Evolutionary conservation across 352 stramenopile genomes (phyloP), one percentile per base, ranked within the genome.

Genomic region (Phytopythium delawarense): DNA sequence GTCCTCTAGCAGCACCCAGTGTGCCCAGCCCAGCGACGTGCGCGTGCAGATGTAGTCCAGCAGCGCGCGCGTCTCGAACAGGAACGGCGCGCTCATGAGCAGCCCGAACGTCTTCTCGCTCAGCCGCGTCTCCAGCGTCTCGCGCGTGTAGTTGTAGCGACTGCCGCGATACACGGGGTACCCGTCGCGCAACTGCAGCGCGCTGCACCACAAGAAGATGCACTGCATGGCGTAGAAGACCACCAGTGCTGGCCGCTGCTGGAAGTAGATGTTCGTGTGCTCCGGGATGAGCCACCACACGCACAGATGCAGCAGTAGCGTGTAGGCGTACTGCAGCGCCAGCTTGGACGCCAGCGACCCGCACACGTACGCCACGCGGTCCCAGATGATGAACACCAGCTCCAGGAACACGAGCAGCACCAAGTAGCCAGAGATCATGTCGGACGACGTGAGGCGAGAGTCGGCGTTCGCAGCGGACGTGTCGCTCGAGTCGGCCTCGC

Each of bases 11-110:
- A 92, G 62, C 5, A 96, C 67, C 87, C 87, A 96, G 62, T 94
- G 84, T 18, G 78, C 59, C 81, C 83, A 89, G 44, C 78, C 87
- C 28, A 96, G 63, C 32, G 87, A 92, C 5, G 87, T 96, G 50
- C 84, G 94, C 1, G 84, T 94, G 68, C 87, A 96, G 42, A 94
- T 75, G 59, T 94, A 96, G 59, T 96, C 87, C 4, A 96, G 71
- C 34, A 96, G 61, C 11, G 87, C 82, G 4, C 87, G 87, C 81
- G 94, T 92, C 46, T 96, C 87, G 61, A 96, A 96, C n/a, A 94
- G 63, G 59, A 96, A 96, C 35, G 87, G 87, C 1, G 79, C 84
- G 37, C 83, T 55, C 83, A 92, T 91, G 60, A 92, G 83, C 9
- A 96, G 67, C 34, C 78, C 72, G 57, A 91, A 94, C 18, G 88